Evolutionary conservation across 768 basidiomycete genomes (phyloP).

Genomic region (Amylocystis lapponica): DNA sequence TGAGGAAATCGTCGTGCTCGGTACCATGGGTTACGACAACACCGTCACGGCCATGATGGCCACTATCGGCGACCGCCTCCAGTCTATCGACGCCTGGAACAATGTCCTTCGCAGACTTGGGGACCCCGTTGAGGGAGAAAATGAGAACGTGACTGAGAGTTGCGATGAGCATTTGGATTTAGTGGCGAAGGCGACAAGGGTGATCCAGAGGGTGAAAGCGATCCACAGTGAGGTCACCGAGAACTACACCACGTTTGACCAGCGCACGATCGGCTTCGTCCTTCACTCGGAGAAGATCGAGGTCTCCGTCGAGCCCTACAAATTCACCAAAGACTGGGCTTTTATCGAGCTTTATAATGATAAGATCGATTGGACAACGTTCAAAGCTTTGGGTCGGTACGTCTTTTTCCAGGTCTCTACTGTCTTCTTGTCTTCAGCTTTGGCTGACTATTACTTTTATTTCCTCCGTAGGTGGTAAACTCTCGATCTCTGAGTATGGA

Average conservation of each 20-base stretch:
- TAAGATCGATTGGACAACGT: conserved; percentile 7
- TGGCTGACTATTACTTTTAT: too few species aligned
- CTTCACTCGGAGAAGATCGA: conserved; percentile 13
- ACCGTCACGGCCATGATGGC: conserved; percentile 3
- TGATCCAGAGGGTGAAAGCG: conserved; percentile 9
- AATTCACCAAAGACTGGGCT: conserved; percentile 13
- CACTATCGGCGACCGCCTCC: conserved; percentile 2
- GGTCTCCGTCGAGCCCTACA: conserved; percentile 1
- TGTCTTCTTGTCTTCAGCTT: conserved; percentile 14
- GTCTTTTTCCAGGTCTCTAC: conserved; percentile 14
- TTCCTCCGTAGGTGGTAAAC: too few species aligned
- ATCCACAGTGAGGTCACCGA: conserved; percentile 9
- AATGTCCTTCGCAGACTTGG: conserved; percentile 16
- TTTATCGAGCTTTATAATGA: conserved; percentile 10
- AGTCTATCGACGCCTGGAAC: conserved; percentile 16
- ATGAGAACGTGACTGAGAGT: conserved; percentile 1
- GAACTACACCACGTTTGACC: conserved; percentile 3
- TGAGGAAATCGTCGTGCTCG: conserved; percentile 7
- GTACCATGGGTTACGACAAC: conserved; percentile 6
- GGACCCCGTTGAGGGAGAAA: conserved; percentile 18
- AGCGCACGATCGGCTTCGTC: conserved; percentile 15
- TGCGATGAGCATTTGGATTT: conserved; percentile 1
- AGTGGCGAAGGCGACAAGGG: conserved; percentile 3
- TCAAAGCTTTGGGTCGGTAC: conserved; percentile 21
- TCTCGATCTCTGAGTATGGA: conserved; percentile 16